Evolutionary conservation across 225 moss, liverwort and hornwort genomes (phyloP), one percentile per base, ranked within the genome.

Genomic region (Straminergon stramineum): DNA sequence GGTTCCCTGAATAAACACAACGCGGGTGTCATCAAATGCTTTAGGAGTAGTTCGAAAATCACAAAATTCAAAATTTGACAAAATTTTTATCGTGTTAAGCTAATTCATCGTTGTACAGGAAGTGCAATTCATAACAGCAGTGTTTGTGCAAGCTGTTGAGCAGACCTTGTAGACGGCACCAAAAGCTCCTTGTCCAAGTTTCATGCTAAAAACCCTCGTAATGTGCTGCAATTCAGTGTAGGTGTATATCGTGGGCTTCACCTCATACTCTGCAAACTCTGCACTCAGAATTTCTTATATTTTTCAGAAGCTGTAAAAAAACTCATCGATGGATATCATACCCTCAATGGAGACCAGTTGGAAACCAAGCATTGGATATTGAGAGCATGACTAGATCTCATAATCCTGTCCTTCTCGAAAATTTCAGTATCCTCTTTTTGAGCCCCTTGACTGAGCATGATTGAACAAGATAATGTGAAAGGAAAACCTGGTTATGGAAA

Each of bases 101-200:
- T 17, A 27, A 18, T 37, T 62, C 37, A 20, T 28, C 30, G 86
- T 2, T 63, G 51, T 12, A 48, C 35, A 51, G 3, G 8, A 11
- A 39, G 53, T 7, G 53, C 28, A n/a, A 63, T 31, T 30, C 15
- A 48, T 8, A 37, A 34, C 35, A 62, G 10, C 15, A 31, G 9
- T 14, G 81, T 43, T 26, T 15, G 55, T 43, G 35, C 15, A 45
- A 55, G 57, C 21, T 28, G 13, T 62, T 73, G 63, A 22, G 7
- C 41, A 39, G 62, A 90, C 87, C 90, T 90, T 87, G 79, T 90
- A 87, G 28, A 90, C 90, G 18, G 60, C 78, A 7, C 90, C 92
- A 10, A 90, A 92, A 27, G 86, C 90, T 80, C 90, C 92, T 1
- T 92, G 89, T 37, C 90, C 90, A 65, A 90, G 70, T 75, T 85